These are phyloP conservation scores for Candida sanyaensis DNA, from an alignment of 1,139 yeast genomes.

Conservation along the genomic window DNA sequence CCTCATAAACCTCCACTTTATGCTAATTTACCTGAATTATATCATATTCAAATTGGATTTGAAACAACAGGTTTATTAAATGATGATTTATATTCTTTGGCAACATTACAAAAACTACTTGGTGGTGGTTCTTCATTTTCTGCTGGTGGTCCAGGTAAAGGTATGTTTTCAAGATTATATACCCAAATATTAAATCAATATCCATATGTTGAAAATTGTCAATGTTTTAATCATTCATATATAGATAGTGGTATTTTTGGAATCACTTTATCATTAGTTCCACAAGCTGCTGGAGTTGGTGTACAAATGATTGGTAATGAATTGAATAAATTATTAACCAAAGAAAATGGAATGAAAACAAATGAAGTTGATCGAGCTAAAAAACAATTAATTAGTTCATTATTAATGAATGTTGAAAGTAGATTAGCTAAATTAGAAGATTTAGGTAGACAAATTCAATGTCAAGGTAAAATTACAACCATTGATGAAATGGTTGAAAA, in stretches of 20 bases:
- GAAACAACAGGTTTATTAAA: constrained; percentile 84
- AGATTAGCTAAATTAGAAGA: constrained; percentile 92
- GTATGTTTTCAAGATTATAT: constrained; percentile 94
- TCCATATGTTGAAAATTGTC: constrained; percentile 88
- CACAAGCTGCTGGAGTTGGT: constrained; percentile 82
- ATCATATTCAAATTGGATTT: constrained; percentile 84
- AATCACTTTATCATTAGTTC: constrained; percentile 79
- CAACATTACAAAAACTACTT: constrained; percentile 85
- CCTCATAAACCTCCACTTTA: constrained; percentile 69
- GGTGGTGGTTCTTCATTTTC: constrained; percentile 98
- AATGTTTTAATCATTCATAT: constrained; percentile 87
- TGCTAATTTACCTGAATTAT: constrained; percentile 77
- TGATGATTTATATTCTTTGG: constrained; percentile 88
- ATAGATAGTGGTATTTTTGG: constrained; percentile 92
- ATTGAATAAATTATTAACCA: constrained; percentile 62
- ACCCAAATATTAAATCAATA: constrained; percentile 89
- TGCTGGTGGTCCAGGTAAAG: constrained; percentile 99
- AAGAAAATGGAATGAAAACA: constrained; percentile 57
- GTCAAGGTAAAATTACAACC: constrained; percentile 76
- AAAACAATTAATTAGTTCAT: constrained; percentile 85
- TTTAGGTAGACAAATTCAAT: constrained; percentile 90
- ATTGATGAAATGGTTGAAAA: constrained; percentile 81
- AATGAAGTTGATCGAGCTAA: constrained; percentile 86
- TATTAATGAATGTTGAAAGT: constrained; percentile 91
- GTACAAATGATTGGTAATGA: constrained; percentile 82